Base-by-base conservation (phyloP, 345 rosid genomes). In the Microcos paniculata region DNA sequence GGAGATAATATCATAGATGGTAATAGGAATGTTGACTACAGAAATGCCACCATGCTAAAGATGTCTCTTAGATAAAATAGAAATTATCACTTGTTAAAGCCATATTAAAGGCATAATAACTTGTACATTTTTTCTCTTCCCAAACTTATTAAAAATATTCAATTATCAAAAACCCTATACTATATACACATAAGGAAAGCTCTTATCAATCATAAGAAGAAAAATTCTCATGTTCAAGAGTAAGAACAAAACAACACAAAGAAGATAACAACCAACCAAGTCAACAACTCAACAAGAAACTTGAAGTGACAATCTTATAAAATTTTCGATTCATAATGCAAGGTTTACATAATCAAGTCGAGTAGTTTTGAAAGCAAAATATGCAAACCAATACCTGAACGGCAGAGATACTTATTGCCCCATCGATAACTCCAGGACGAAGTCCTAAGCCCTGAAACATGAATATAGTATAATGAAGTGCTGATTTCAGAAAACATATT, bases 331-430 rank as follows among this genome's bases (percentile, higher is more conserved):
- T 42, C n/a, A 65, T 18, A 23, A 65, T 33, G n/a, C 11, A 65
- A n/a, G 16, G n/a, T 1, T 21, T 12, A 65, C 19, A 23, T 9
- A 10, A 56, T 35, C 40, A 35, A 35, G n/a, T n/a, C n/a, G 4
- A 56, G 30, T 56, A 24, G 61, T 23, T 24, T 56, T 56, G 30
- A 53, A 23, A 65, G 19, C 31, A 56, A 51, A 19, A 21, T 3
- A 11, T 52, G 45, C 28, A 57, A 63, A 74, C 59, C 24, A 69
- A 75, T 64, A 93, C 99, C 95, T 93, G 97, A 78, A 92, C 89
- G 77, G 98, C 97, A 1, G 99, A 96, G 59, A 93, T 92, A 81
- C 99, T 96, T 72, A 96, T 96, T 72, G 95, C 98, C 71, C 99
- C 98, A 66, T 96, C 97, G 28, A 96, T 78, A 73, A 88, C 91